Evolutionary conservation across 108 stramenopile species (phyloP).

Genomic region (Nitzschia palea): DNA sequence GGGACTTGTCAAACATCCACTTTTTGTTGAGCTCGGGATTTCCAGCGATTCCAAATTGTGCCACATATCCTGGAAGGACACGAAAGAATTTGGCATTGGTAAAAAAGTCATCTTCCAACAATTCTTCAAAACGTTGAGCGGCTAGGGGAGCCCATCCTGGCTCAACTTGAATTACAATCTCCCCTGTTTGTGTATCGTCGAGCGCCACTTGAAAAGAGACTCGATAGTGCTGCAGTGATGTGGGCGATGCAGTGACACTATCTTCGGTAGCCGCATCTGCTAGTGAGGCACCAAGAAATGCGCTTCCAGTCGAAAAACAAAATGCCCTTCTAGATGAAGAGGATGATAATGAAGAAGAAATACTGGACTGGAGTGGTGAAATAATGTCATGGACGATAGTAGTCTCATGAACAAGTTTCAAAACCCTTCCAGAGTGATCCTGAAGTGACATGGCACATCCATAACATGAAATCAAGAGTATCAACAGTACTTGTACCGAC

Average conservation of each 20-base stretch:
- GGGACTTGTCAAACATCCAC: slow-evolving; percentile 28
- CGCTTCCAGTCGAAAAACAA: not conserved
- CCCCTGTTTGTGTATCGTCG: not conserved
- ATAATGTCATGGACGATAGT: too few relatives aligned
- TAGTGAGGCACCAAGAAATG: too few relatives aligned
- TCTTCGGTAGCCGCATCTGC: too few relatives aligned
- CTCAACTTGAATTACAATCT: slow-evolving; percentile 33
- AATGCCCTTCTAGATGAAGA: not conserved
- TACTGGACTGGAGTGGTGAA: too few relatives aligned
- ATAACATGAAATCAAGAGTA: too few relatives aligned
- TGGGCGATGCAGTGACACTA: too few relatives aligned
- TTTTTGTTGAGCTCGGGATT: slow-evolving; percentile 33
- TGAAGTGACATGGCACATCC: too few relatives aligned
- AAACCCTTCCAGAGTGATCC: too few relatives aligned
- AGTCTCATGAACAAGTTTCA: too few relatives aligned
- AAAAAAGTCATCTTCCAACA: slow-evolving; percentile 43
- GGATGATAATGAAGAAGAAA: too few relatives aligned
- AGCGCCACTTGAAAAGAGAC: not conserved
- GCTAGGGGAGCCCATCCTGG: slow-evolving; percentile 47
- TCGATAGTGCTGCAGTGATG: not conserved
- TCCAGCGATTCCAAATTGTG: slow-evolving; percentile 61
- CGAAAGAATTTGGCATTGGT: slow-evolving; percentile 52
- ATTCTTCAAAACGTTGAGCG: slow-evolving; percentile 42
- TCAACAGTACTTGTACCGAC: too few relatives aligned
- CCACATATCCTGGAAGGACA: slow-evolving; percentile 54